Percentiles rank a stretch among this genome's conserved stretches.
Conservation (phyloP, 1,139 yeast genomes). For the Spathaspora sp. region DNA sequence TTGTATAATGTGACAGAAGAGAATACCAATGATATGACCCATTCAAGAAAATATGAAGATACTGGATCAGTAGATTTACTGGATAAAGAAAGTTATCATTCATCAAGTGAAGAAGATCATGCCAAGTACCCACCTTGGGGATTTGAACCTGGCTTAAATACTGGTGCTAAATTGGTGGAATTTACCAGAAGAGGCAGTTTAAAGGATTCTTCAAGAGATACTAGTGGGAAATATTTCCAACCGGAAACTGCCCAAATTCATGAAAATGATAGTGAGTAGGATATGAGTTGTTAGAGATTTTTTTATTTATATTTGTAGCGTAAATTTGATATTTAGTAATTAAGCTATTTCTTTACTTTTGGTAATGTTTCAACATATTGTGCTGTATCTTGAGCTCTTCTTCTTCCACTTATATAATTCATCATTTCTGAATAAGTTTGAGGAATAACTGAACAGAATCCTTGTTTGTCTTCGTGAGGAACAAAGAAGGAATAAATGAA, state of each 20-base stretch:
- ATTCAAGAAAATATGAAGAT: neutral
- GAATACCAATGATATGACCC: neutral
- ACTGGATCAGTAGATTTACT: neutral
- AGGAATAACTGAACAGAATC: conserved; percentile 73
- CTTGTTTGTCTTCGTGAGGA: conserved; percentile 52
- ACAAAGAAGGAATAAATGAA: conserved; percentile 88
- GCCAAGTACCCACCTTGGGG: conserved; percentile 12
- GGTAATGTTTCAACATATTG: conserved; percentile 54
- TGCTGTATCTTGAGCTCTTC: conserved; percentile 85
- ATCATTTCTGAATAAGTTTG: conserved; percentile 91
- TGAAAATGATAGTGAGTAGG: conserved; percentile 33
- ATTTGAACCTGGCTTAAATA: conserved; percentile 13
- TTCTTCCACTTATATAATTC: conserved; percentile 84
- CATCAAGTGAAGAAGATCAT: conserved; percentile 8
- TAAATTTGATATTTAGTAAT: too few relatives aligned
- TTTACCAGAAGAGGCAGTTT: conserved; percentile 51
- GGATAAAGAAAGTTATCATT: neutral
- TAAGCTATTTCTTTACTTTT: conserved; percentile 10
- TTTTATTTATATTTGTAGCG: neutral
- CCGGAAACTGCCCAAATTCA: conserved; percentile 36
- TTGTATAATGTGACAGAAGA: conserved; percentile 2
- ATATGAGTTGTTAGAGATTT: neutral
- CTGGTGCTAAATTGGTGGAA: conserved; percentile 50
- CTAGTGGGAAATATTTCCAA: conserved; percentile 28
- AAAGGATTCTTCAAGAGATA: conserved; percentile 39